Conservation (phyloP, 129 eudicot genomes). For the Scalesia atractyloides region DNA sequence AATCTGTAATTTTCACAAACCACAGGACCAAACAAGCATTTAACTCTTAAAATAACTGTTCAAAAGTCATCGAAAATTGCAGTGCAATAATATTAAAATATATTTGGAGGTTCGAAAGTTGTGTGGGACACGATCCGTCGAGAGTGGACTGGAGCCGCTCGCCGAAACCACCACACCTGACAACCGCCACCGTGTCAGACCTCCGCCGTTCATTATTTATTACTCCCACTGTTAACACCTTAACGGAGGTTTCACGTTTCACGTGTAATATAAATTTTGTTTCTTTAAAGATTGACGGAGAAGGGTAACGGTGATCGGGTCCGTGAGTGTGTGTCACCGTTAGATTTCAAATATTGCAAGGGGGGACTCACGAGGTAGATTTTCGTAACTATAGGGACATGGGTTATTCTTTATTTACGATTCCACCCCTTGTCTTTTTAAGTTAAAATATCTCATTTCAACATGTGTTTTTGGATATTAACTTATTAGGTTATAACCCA, state of each 20-base stretch:
- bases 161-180: constrained; percentile 16
- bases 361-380: neutral
- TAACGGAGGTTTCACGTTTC: constrained; percentile 19
- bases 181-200: constrained; percentile 16
- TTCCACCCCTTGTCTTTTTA: neutral
- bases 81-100: neutral
- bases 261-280: too few relatives aligned
- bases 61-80: neutral
- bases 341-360: neutral
- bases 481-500: too few relatives aligned
- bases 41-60: too few relatives aligned
- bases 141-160: constrained; percentile 21
- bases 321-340: neutral
- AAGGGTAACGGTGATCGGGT: constrained; percentile 12
- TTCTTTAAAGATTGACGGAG: too few relatives aligned
- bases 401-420: neutral
- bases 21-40: too few relatives aligned
- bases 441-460: too few relatives aligned
- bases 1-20: too few relatives aligned
- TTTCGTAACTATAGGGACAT: neutral
- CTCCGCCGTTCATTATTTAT: constrained; percentile 8
- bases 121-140: constrained; percentile 18
- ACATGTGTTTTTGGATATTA: too few relatives aligned
- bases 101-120: constrained; percentile 22
- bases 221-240: neutral